Evolutionary conservation across 306 rosid genomes (phyloP).

Genomic region (Medicago truncatula): MtrunA17r5.0-ANR NC_053049.1:16316001-16316500

Average conservation of each 20-base stretch:
- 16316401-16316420: background rate
- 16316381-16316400: slow-evolving; percentile 4
- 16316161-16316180: slow-evolving; percentile 2
- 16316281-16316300: background rate
- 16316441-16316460: background rate
- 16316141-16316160: slow-evolving; percentile 19
- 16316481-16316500: background rate
- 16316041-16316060: slow-evolving; percentile 2
- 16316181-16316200: slow-evolving; percentile 19
- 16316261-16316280: background rate
- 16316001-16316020: background rate
- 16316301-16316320: slow-evolving; percentile 11
- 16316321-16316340: background rate
- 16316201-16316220: background rate
- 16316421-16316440: background rate
- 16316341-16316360: slow-evolving; percentile 23
- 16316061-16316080: background rate
- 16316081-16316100: slow-evolving; percentile 23
- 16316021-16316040: background rate
- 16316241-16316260: slow-evolving; percentile 31
- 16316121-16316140: slow-evolving; percentile 24
- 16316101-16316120: slow-evolving; percentile 9
- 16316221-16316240: slow-evolving; percentile 7
- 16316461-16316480: background rate
- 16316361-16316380: background rate